Percentiles rank a stretch among this genome's conserved stretches.
Evolutionary conservation across 148 eudicot genomes (phyloP).

Genomic region (Fallopia convolvulus): DNA sequence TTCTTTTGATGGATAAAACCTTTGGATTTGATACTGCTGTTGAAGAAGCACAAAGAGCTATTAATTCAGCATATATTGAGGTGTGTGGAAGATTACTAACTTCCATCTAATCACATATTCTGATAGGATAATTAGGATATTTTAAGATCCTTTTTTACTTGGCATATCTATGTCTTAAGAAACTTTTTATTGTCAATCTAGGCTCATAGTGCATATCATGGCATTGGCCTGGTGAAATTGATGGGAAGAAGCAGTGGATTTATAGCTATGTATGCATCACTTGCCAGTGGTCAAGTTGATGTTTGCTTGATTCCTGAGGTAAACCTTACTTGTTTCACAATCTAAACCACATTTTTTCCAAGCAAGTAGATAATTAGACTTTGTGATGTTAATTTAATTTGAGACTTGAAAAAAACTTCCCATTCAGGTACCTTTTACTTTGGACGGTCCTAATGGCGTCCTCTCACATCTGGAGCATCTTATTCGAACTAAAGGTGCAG

Average conservation of each 20-base stretch:
- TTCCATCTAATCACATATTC: neutral
- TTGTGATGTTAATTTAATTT: neutral
- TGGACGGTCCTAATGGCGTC: conserved; percentile 38
- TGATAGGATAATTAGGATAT: neutral
- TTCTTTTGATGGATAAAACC: conserved; percentile 46
- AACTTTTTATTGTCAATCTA: conserved; percentile 5
- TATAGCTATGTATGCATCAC: conserved; percentile 54
- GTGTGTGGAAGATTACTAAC: conserved; percentile 19
- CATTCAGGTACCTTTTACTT: conserved; percentile 33
- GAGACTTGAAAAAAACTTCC: conserved; percentile 2
- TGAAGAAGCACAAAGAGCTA: conserved; percentile 49
- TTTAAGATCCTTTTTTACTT: neutral
- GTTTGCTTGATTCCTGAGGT: conserved; percentile 50
- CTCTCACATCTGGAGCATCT: conserved; percentile 35
- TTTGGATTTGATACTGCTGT: conserved; percentile 55
- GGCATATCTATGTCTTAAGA: conserved; percentile 14
- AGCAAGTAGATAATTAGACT: neutral
- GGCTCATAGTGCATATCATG: conserved; percentile 52
- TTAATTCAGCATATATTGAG: conserved; percentile 44
- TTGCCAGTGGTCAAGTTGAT: conserved; percentile 46
- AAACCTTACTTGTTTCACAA: conserved; percentile 2
- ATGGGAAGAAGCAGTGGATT: conserved; percentile 56
- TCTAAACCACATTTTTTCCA: neutral
- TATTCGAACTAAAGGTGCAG: conserved; percentile 42
- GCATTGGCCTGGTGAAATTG: conserved; percentile 45